These are phyloP conservation scores for Macadamia tetraphylla DNA, from an alignment of 164 flowering plant genomes.

Conservation along the genomic window DNA sequence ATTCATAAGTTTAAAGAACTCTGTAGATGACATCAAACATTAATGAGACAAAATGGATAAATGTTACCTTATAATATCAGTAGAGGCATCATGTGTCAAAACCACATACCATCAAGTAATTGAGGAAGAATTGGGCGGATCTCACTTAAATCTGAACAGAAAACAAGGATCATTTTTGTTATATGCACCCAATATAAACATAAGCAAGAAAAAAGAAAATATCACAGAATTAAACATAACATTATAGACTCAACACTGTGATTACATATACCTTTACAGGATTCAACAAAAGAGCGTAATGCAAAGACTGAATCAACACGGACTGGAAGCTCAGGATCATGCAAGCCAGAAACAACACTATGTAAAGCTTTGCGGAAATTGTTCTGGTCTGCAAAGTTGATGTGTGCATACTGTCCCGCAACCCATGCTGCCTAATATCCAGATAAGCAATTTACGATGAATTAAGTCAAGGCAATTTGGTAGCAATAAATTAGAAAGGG, in stretches of 20 bases:
- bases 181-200: neutral
- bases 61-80: neutral
- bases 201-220: neutral
- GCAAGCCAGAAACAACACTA: conserved; percentile 91
- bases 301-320: conserved; percentile 99
- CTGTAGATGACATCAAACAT: conserved; percentile 30
- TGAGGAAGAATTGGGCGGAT: conserved; percentile 97
- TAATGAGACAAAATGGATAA: neutral
- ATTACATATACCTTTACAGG: conserved; percentile 65
- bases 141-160: conserved; percentile 74
- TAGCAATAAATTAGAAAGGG: neutral
- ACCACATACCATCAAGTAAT: conserved; percentile 80
- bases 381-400: conserved; percentile 73
- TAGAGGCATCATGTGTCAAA: neutral
- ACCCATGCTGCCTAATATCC: conserved; percentile 95
- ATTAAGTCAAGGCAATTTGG: neutral
- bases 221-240: neutral
- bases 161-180: neutral
- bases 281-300: conserved; percentile 92
- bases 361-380: conserved; percentile 86
- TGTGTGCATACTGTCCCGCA: conserved; percentile 95
- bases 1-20: conserved; percentile 96
- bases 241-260: too few species aligned
- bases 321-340: conserved; percentile 96
- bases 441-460: neutral